Conservation (phyloP, 1,284 basidiomycete species). For the Cutaneotrichosporon spelunceum region DNA sequence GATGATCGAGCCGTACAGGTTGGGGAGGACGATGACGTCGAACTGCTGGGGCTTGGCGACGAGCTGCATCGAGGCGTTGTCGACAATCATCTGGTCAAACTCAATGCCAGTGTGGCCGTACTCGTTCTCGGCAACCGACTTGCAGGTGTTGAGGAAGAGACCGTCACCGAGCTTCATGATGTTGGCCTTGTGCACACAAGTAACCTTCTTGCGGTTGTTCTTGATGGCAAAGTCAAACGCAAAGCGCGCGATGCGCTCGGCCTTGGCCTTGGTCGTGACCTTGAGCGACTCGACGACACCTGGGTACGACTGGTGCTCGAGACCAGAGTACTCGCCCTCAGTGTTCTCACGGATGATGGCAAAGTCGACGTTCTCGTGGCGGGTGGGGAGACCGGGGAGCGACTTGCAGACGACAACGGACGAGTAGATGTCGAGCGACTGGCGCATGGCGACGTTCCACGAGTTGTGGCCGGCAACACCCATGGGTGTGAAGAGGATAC, state of each 20-base stretch:
- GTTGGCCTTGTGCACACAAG: conserved; percentile 99
- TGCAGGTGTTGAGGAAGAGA: conserved; percentile 98
- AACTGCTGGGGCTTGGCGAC: conserved; percentile 89
- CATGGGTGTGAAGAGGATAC: conserved; percentile 97
- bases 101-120: conserved; percentile 91
- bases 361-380: conserved; percentile 96
- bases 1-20: conserved; percentile 87
- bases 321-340: conserved; percentile 98
- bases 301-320: conserved; percentile 97
- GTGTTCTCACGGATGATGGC: conserved; percentile 99
- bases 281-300: conserved; percentile 99
- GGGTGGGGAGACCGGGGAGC: conserved; percentile 92
- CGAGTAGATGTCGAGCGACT: conserved; percentile 98
- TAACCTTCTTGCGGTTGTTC: conserved; percentile 99
- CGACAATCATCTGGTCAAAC: conserved; percentile 98
- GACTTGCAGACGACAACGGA: conserved; percentile 98
- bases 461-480: conserved; percentile 95
- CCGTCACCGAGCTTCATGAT: conserved; percentile 99
- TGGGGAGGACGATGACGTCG: conserved; percentile 40
- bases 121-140: conserved; percentile 80
- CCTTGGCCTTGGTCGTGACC: conserved; percentile 92
- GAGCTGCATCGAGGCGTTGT: conserved; percentile 99
- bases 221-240: conserved; percentile 99
- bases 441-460: conserved; percentile 99
- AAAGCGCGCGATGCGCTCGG: conserved; percentile 94